A percentile compares a stretch with the other conserved stretches of the same genome.
Evolutionary conservation across 176 grass and related monocot genomes (phyloP).

Genomic region (Bonia amplexicaulis): DNA sequence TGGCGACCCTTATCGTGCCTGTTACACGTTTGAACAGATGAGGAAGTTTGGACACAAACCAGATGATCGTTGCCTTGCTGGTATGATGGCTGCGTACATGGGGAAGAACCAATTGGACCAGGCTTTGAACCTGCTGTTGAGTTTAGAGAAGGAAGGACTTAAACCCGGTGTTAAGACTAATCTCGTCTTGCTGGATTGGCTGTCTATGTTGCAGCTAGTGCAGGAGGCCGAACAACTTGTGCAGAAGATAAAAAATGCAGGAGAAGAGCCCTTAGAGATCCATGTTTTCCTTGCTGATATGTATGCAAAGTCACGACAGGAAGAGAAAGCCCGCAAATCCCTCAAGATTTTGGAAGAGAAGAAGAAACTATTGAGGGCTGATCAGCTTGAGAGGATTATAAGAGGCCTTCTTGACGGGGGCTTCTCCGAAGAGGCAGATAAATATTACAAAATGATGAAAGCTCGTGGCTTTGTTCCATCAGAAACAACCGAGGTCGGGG

Average conservation of each 20-base stretch:
- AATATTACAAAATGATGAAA: constrained; percentile 64
- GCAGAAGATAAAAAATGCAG: constrained; percentile 47
- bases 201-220: constrained; percentile 59
- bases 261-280: constrained; percentile 57
- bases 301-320: constrained; percentile 52
- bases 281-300: constrained; percentile 72
- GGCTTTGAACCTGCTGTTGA: constrained; percentile 62
- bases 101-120: constrained; percentile 60
- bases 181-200: constrained; percentile 58
- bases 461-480: constrained; percentile 49
- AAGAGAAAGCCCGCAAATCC: constrained; percentile 53
- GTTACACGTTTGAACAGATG: constrained; percentile 44
- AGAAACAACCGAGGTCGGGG: constrained; percentile 10
- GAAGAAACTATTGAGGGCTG: constrained; percentile 49
- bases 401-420: constrained; percentile 51
- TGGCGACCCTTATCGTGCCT: constrained; percentile 21
- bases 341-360: constrained; percentile 77
- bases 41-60: constrained; percentile 47
- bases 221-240: constrained; percentile 68
- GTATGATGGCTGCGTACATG: constrained; percentile 49
- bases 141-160: constrained; percentile 67
- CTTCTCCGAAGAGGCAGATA: constrained; percentile 54
- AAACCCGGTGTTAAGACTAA: constrained; percentile 62
- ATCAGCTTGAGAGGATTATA: constrained; percentile 74
- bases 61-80: constrained; percentile 62